A percentile compares a stretch with the other conserved stretches of the same genome.
phyloP scores from a whole-genome alignment of 495 filamentous ascomycete genomes.

The Bryoglossum gracile region DNA sequence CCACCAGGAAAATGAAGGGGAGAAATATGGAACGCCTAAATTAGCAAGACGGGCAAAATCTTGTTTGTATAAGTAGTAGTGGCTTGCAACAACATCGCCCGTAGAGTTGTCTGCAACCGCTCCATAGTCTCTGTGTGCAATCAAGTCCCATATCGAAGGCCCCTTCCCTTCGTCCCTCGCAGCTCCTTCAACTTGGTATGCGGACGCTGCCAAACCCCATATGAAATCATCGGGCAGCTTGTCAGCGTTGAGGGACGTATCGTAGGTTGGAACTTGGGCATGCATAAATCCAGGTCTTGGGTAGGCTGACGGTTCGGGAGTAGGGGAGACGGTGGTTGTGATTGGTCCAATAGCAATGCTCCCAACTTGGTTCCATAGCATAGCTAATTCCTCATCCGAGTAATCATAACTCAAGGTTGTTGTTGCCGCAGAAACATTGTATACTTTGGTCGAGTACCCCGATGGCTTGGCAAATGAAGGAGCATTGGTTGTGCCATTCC shows the following conservation, averaged over 20 bases:
- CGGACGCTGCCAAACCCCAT: slow-evolving; percentile 39
- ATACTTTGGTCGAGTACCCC: slow-evolving; percentile 26
- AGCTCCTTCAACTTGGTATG: slow-evolving; percentile 69
- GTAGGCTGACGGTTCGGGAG: slow-evolving; percentile 35
- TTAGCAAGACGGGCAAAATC: slow-evolving; percentile 33
- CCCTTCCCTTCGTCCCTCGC: slow-evolving; percentile 58
- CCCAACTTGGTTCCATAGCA: slow-evolving; percentile 39
- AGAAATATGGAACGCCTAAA: slow-evolving; percentile 33
- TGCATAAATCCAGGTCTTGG: slow-evolving; percentile 32
- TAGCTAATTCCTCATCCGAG: slow-evolving; percentile 33
- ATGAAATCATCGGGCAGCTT: slow-evolving; percentile 35
- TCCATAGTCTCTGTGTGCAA: slow-evolving; percentile 44
- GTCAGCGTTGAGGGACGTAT: slow-evolving; percentile 23
- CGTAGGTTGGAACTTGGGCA: slow-evolving; percentile 24
- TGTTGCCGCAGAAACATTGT: slow-evolving; percentile 34
- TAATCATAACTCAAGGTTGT: slow-evolving; percentile 32
- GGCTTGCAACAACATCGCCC: slow-evolving; percentile 33
- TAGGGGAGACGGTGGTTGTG: slow-evolving; percentile 35
- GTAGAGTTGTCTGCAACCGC: slow-evolving; percentile 34
- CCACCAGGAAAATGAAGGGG: slow-evolving; percentile 36
- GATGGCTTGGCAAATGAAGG: background rate
- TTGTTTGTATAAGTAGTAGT: slow-evolving; percentile 40
- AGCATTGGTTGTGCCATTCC: background rate
- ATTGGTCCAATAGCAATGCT: slow-evolving; percentile 34
- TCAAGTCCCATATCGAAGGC: slow-evolving; percentile 70